phyloP scores from a whole-genome alignment of 164 flowering plant species.

The Liriodendron chinense region DNA sequence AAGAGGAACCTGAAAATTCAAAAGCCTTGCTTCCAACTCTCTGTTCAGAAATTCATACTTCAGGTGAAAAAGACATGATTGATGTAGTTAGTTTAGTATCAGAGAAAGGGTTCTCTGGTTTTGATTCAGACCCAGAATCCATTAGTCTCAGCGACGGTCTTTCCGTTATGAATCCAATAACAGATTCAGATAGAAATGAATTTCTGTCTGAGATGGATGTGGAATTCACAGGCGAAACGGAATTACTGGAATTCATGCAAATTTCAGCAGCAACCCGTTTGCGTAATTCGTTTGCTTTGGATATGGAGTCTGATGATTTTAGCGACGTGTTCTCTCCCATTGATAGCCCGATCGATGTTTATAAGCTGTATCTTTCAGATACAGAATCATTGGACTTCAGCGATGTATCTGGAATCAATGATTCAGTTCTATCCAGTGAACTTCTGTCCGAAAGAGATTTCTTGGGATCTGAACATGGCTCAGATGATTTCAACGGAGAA shows the following conservation, averaged over 20 bases:
- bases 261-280: slow-evolving; percentile 10
- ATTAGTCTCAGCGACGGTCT: slow-evolving; percentile 29
- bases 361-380: not conserved
- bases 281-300: not conserved
- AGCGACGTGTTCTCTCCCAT: slow-evolving; percentile 16
- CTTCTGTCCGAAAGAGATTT: not conserved
- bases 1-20: not conserved
- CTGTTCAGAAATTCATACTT: not conserved
- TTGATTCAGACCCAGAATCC: slow-evolving; percentile 43
- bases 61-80: not conserved
- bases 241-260: slow-evolving; percentile 10
- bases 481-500: not conserved
- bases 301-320: not conserved
- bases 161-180: slow-evolving; percentile 20
- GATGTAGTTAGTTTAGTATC: slow-evolving; percentile 10
- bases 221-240: slow-evolving; percentile 7
- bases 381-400: slow-evolving; percentile 9
- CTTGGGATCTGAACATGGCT: not conserved
- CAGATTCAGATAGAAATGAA: slow-evolving; percentile 35
- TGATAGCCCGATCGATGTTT: not conserved
- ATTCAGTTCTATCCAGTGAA: not conserved
- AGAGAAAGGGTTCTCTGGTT: slow-evolving; percentile 28
- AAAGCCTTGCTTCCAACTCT: not conserved
- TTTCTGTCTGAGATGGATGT: slow-evolving; percentile 57
- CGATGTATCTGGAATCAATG: slow-evolving; percentile 12